Evolutionary conservation across 1,284 basidiomycete genomes (phyloP), one percentile per base, ranked within the genome.

Genomic region (Malassezia restricta): DNA sequence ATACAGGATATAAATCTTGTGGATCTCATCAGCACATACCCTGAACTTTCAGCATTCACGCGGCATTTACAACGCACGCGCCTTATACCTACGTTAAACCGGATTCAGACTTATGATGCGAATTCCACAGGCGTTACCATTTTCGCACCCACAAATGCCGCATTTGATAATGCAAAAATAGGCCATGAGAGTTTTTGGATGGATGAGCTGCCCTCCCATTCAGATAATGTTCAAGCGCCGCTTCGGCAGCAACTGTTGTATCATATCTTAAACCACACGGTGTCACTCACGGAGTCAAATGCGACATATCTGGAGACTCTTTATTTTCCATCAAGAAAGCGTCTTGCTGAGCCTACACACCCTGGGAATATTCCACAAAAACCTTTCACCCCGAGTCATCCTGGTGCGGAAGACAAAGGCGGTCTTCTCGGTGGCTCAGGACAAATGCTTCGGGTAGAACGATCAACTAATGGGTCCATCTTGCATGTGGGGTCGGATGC

Each of bases 171-270:
- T 3, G 29, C 40, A 3, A 24, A 24, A 24, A 24, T 24, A 24
- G 20, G 20, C 4, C 20, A 24, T 24, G 33, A 5, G 15, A 12
- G 9, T 7, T 42, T 54, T 33, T 47, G 51, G 48, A 38, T 20
- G 8, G 15, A 43, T 7, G 48, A 24, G 3, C 31, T 32, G 17
- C 11, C 24, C 12, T 14, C 12, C 39, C 6, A 12, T 39, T 65
- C 28, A 59, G 56, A 60, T 47, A 99, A 99, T 73, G 78, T 94
- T 40, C 81, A 88, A 50, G 82, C 86, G 61, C 76, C 80, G 53
- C 80, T 95, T 43, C 80, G 92, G 41, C 89, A 95, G 70, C 85
- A 89, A 64, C 79, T 99, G 43, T 84, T 96, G 64, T 98, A 98
- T 71, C 94, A 98, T 74, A 75, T 96, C 40, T 77, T 98, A 59